These are phyloP conservation scores for Kazachstania kunashirensis DNA, from an alignment of 805 yeast species.

Conservation along the genomic window DNA sequence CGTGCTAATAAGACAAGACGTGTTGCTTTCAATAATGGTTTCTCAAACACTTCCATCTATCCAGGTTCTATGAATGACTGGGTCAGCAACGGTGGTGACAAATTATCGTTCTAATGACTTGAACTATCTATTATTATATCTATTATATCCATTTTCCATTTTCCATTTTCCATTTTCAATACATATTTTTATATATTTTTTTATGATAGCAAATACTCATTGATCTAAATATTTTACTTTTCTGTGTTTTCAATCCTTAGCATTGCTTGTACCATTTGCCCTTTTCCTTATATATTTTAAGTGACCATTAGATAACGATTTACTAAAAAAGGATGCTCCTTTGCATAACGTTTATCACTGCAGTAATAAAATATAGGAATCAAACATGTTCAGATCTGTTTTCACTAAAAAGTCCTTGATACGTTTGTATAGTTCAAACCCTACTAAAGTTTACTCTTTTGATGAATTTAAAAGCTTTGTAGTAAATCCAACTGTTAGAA, in stretches of 20 bases:
- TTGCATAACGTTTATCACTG: background rate
- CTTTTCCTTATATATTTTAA: too few relatives aligned
- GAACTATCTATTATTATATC: background rate
- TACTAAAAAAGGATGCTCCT: background rate
- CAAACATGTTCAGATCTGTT: slow-evolving; percentile 1
- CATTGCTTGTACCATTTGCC: too few relatives aligned
- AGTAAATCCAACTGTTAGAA: slow-evolving; percentile 36
- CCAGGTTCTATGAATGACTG: slow-evolving; percentile 79
- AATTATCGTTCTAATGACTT: too few relatives aligned
- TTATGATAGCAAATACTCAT: too few relatives aligned
- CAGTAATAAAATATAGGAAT: background rate
- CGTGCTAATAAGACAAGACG: slow-evolving; percentile 76
- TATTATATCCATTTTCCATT: too few relatives aligned
- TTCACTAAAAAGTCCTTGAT: background rate
- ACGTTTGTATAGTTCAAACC: slow-evolving; percentile 25
- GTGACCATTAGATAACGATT: too few relatives aligned
- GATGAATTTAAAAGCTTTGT: slow-evolving; percentile 41
- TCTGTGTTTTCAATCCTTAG: too few relatives aligned
- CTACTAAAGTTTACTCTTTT: slow-evolving; percentile 37
- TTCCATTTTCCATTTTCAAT: too few relatives aligned
- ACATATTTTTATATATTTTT: too few relatives aligned
- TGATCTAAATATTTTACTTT: too few relatives aligned
- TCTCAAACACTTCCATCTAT: slow-evolving; percentile 65
- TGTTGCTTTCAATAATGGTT: slow-evolving; percentile 76
- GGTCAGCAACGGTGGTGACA: slow-evolving; percentile 33